Evolutionary conservation across 2,329 filamentous ascomycete species (phyloP), one percentile per base, ranked within the genome.

Genomic region (Exophiala dermatitidis): DNA sequence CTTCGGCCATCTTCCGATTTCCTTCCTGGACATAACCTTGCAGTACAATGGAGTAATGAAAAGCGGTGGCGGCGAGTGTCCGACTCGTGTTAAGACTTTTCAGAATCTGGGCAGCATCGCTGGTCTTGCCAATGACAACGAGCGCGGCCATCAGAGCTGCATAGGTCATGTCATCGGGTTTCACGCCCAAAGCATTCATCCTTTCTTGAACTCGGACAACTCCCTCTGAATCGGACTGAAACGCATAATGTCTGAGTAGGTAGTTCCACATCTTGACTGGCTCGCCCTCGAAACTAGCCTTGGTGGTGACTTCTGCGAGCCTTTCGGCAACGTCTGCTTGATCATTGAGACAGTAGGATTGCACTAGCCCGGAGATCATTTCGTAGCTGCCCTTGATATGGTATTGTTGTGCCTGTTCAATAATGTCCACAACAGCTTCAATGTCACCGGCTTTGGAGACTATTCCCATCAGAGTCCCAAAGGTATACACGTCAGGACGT

Each of bases 251-350:
- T 52, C 78, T 76, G 3, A 96, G 72, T 32, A 96, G 71, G 49
- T 81, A 76, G 65, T 96, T 95, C 87, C 88, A 96, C 64, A 89
- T 80, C 32, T 76, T 73, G 1, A 83, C 83, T 26, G 78, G 72
- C 1, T 76, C 72, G 1, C 81, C 76, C 12, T 74, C 66, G 0
- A 81, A 66, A 9, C 73, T 71, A 56, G 75, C 73, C 8, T 69
- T 68, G 26, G 83, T 72, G 32, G 82, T 77, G 42, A 78, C 77
- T 46, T 78, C 65, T 32, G 83, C 80, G 46, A 88, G 72, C 37
- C 71, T 71, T 66, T 83, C 77, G 2, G 85, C 84, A 61, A 81
- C 74, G 7, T 68, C 61, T 41, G 77, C 69, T 37, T 73, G 69
- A 26, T 77, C 77, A 53, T 82, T 79, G 45, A 76, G 73, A 58